Percentiles rank a stretch among this genome's conserved stretches.
phyloP scores from a whole-genome alignment of 106 monocot genomes.

The Apostasia shenzhenica region DNA sequence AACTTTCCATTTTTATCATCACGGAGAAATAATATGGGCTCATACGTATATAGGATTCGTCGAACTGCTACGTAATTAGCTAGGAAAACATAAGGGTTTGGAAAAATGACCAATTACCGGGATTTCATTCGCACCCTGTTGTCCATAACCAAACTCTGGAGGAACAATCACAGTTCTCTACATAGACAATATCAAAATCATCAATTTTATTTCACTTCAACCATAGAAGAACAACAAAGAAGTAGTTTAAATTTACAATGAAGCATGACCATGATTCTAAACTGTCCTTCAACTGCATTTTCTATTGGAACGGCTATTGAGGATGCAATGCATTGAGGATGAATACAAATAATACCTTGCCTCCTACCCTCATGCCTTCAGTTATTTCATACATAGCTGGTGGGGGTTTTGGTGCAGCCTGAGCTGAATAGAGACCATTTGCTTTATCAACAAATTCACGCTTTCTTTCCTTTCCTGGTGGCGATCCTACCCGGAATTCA shows the following conservation, averaged over 20 bases:
- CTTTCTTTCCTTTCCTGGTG: constrained; percentile 87
- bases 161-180: constrained; percentile 85
- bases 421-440: constrained; percentile 89
- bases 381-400: constrained; percentile 69
- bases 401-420: constrained; percentile 90
- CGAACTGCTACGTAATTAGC: neutral
- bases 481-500: constrained; percentile 73
- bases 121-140: constrained; percentile 82
- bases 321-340: too few species aligned
- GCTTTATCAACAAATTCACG: constrained; percentile 80
- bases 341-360: constrained; percentile 40
- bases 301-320: too few species aligned
- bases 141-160: constrained; percentile 80
- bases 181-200: constrained; percentile 5
- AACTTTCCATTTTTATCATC: neutral
- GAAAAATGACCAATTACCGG: constrained; percentile 37
- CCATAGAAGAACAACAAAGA: too few species aligned
- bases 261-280: too few species aligned
- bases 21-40: neutral
- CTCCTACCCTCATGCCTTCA: constrained; percentile 93
- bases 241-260: too few species aligned
- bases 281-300: too few species aligned
- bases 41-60: neutral
- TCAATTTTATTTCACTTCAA: too few species aligned
- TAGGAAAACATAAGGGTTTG: neutral